Evolutionary conservation across 768 basidiomycete species (phyloP).

Genomic region (Rhodotorula paludigena): DNA sequence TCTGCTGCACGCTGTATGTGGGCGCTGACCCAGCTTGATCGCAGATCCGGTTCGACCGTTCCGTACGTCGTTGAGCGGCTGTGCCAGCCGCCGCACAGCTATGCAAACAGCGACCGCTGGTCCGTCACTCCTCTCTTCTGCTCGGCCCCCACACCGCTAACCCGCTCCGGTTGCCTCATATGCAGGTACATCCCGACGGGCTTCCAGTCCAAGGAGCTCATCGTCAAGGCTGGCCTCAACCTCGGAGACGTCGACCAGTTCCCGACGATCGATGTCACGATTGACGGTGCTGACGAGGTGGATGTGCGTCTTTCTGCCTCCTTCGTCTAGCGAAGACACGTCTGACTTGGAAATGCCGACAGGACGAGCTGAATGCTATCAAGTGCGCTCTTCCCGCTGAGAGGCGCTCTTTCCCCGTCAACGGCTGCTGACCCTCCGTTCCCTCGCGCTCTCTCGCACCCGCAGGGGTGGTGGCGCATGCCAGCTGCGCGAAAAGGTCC

Average conservation of each 20-base stretch:
- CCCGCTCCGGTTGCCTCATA: neutral
- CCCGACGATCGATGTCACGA: conserved; percentile 85
- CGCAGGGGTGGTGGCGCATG: conserved; percentile 71
- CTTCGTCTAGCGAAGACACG: neutral
- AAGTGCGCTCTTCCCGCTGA: conserved; percentile 57
- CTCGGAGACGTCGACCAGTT: conserved; percentile 45
- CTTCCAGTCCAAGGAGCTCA: conserved; percentile 94
- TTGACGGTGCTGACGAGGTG: conserved; percentile 95
- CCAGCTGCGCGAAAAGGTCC: conserved; percentile 91
- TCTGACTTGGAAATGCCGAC: too few relatives aligned
- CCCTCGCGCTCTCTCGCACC: too few relatives aligned
- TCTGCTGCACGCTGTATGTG: neutral
- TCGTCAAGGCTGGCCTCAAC: conserved; percentile 59
- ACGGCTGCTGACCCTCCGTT: neutral
- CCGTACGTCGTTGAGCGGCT: conserved; percentile 90
- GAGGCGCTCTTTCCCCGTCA: neutral
- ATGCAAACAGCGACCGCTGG: conserved; percentile 68
- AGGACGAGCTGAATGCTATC: conserved; percentile 82
- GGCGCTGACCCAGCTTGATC: neutral
- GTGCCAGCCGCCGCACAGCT: conserved; percentile 63
- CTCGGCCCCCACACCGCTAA: neutral
- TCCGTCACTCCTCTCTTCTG: conserved; percentile 50
- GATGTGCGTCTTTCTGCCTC: conserved; percentile 23
- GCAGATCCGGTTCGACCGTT: conserved; percentile 54
- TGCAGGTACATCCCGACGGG: conserved; percentile 51